Conservation (phyloP, 176 grass and related monocot genomes). For the Zoysia japonica region DNA sequence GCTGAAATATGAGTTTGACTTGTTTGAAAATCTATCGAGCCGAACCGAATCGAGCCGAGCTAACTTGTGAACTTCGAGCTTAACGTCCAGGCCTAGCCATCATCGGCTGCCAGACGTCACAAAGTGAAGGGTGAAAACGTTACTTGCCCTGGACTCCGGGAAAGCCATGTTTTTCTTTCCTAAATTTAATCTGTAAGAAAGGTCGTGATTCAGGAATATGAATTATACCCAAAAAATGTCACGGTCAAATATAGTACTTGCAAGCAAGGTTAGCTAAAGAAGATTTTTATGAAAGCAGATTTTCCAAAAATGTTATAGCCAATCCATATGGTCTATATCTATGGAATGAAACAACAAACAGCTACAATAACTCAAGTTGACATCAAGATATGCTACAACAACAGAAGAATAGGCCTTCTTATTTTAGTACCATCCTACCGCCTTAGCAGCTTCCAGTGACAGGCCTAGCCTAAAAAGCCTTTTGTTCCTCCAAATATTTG, state of each 20-base stretch:
- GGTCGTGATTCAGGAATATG: too few relatives aligned
- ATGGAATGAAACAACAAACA: conserved; percentile 44
- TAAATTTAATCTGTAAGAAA: too few relatives aligned
- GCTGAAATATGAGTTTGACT: too few relatives aligned
- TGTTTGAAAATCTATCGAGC: too few relatives aligned
- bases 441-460: conserved; percentile 19
- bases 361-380: conserved; percentile 27
- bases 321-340: conserved; percentile 33
- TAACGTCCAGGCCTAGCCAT: too few relatives aligned
- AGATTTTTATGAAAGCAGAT: not conserved
- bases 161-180: too few relatives aligned
- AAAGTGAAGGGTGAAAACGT: too few relatives aligned
- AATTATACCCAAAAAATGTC: too few relatives aligned
- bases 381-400: conserved; percentile 55
- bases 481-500: conserved; percentile 24
- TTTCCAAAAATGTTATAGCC: conserved; percentile 38
- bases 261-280: not conserved
- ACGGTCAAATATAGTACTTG: not conserved
- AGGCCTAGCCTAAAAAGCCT: conserved; percentile 36
- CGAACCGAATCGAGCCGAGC: too few relatives aligned
- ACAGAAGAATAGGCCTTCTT: conserved; percentile 48
- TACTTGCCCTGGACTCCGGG: too few relatives aligned
- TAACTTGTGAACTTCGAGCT: too few relatives aligned
- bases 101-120: too few relatives aligned
- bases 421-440: conserved; percentile 38